phyloP scores from a whole-genome alignment of 2,329 filamentous ascomycete species.

The Thelonectria rubi region DNA sequence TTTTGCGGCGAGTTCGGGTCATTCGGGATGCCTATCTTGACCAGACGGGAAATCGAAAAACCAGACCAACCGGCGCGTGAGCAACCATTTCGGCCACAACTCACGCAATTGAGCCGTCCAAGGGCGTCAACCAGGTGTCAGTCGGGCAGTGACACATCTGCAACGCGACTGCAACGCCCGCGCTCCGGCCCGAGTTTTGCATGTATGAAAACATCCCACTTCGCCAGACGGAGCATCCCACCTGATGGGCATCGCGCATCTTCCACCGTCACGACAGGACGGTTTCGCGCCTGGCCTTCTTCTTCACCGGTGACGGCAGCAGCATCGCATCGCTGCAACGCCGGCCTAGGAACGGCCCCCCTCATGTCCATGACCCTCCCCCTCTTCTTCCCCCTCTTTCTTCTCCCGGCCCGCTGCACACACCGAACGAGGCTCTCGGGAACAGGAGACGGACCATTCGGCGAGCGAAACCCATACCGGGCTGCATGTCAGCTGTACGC shows the following conservation, averaged over 20 bases:
- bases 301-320: not conserved
- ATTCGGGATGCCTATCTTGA: slow-evolving; percentile 13
- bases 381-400: not conserved
- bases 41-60: not conserved
- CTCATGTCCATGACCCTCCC: not conserved
- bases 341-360: slow-evolving; percentile 3
- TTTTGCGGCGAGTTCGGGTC: slow-evolving; percentile 7
- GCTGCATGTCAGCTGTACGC: slow-evolving; percentile 7
- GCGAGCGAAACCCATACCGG: not conserved
- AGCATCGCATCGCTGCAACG: slow-evolving; percentile 4
- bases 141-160: not conserved
- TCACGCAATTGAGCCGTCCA: not conserved
- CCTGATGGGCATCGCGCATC: not conserved
- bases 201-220: not conserved
- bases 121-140: not conserved
- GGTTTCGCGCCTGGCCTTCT: not conserved
- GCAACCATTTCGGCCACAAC: not conserved
- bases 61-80: not conserved
- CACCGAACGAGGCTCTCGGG: too few species aligned
- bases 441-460: too few species aligned
- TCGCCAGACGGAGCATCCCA: not conserved
- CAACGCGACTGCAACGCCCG: not conserved
- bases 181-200: not conserved
- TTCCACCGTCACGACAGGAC: not conserved
- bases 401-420: too few species aligned